Evolutionary conservation across 352 stramenopile species (phyloP).

Genomic region (Blastocystis sp.): DNA sequence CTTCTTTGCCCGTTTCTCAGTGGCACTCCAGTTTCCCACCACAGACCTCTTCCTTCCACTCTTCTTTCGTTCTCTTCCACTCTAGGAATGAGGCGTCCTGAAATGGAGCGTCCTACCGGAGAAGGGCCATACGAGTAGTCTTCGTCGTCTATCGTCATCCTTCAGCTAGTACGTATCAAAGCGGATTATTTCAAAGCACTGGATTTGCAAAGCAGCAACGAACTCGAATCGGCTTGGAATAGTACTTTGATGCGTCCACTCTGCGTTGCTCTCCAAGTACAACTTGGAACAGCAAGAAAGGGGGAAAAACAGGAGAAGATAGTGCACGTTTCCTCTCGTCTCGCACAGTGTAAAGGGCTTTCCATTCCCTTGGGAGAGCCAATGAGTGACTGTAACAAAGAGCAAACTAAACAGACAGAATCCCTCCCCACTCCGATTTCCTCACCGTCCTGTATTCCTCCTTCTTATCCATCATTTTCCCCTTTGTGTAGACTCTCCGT

Average conservation of each 20-base stretch:
- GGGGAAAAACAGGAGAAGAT: neutral
- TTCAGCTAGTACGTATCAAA: neutral
- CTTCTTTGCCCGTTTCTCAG: neutral
- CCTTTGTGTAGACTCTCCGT: slow-evolving; percentile 16
- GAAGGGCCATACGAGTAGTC: neutral
- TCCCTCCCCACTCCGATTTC: slow-evolving; percentile 49
- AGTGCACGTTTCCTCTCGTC: neutral
- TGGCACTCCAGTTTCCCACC: neutral
- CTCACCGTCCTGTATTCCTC: slow-evolving; percentile 22
- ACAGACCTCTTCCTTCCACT: neutral
- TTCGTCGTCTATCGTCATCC: neutral
- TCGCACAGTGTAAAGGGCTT: neutral
- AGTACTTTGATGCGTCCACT: neutral
- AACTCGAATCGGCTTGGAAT: neutral
- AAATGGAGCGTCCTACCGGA: too few species aligned
- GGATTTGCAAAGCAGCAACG: neutral
- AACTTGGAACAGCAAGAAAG: neutral
- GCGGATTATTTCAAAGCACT: neutral
- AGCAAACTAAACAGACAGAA: slow-evolving; percentile 16
- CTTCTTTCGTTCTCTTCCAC: neutral
- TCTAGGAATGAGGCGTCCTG: neutral
- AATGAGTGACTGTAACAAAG: neutral
- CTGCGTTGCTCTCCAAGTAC: neutral
- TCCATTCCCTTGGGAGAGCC: neutral
- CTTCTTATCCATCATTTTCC: slow-evolving; percentile 56